Conservation (phyloP, 2,329 filamentous ascomycete genomes). For the Hypoxylon sp. region DNA sequence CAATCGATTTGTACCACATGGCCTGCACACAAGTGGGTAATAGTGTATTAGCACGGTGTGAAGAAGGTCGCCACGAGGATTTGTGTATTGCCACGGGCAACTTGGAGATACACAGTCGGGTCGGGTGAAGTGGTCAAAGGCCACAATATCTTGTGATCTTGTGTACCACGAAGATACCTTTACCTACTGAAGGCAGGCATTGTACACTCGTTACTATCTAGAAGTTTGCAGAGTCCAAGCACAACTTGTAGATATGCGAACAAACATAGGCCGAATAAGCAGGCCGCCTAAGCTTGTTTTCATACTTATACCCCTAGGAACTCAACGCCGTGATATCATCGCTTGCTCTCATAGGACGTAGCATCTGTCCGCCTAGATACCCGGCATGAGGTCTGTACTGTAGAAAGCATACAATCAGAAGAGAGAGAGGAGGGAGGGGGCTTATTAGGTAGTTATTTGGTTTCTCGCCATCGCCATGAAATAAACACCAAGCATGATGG, state of each 20-base stretch:
- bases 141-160: slow-evolving; percentile 16
- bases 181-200: slow-evolving; percentile 12
- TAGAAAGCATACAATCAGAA: slow-evolving; percentile 2
- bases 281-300: background rate
- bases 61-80: slow-evolving; percentile 3
- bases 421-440: background rate
- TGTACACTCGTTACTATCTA: slow-evolving; percentile 4
- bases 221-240: slow-evolving; percentile 9
- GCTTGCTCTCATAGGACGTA: background rate
- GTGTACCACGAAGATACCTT: slow-evolving; percentile 14
- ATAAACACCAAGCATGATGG: slow-evolving; percentile 7
- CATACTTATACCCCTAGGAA: background rate
- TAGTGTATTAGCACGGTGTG: slow-evolving; percentile 6
- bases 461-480: background rate
- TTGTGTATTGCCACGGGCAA: slow-evolving; percentile 7
- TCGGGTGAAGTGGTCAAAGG: slow-evolving; percentile 13
- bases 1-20: background rate
- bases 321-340: background rate
- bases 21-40: background rate
- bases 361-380: background rate
- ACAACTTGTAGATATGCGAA: slow-evolving; percentile 2
- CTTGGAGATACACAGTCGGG: slow-evolving; percentile 8
- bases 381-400: background rate
- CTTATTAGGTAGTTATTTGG: background rate
- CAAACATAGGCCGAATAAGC: slow-evolving; percentile 1